phyloP scores from a whole-genome alignment of 2,329 filamentous ascomycete genomes.

The Xylaria sp. region DNA sequence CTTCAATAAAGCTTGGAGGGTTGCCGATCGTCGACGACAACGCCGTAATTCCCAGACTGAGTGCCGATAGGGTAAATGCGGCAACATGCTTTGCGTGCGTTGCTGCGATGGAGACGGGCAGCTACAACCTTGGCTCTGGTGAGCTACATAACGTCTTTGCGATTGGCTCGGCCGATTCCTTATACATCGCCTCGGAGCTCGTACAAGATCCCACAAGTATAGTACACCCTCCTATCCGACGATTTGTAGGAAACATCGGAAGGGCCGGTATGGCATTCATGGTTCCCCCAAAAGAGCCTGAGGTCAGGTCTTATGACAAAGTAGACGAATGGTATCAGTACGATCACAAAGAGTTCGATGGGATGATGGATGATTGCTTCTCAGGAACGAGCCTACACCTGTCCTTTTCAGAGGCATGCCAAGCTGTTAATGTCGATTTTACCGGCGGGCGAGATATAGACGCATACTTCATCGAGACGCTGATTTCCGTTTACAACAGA shows the following conservation, averaged over 20 bases:
- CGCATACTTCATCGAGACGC: too few relatives aligned
- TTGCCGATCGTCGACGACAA: too few relatives aligned
- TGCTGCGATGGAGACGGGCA: slow-evolving; percentile 17
- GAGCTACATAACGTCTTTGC: slow-evolving; percentile 11
- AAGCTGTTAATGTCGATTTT: too few relatives aligned
- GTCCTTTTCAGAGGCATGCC: slow-evolving; percentile 16
- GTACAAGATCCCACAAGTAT: slow-evolving; percentile 7
- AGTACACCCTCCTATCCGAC: too few relatives aligned
- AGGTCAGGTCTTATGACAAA: slow-evolving; percentile 8
- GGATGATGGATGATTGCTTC: slow-evolving; percentile 14
- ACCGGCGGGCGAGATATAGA: too few relatives aligned
- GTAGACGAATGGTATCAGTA: slow-evolving; percentile 16
- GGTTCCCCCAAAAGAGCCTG: slow-evolving; percentile 11
- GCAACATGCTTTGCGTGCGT: slow-evolving; percentile 21
- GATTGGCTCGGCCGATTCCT: slow-evolving; percentile 11
- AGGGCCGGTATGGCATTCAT: slow-evolving; percentile 15
- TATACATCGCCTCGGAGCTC: slow-evolving; percentile 14
- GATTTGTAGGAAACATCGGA: slow-evolving; percentile 14
- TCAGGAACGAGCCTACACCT: slow-evolving; percentile 14
- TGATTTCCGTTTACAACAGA: too few relatives aligned
- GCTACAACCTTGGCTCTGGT: slow-evolving; percentile 8
- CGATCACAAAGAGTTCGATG: slow-evolving; percentile 13
- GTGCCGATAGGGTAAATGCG: too few relatives aligned
- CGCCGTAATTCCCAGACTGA: too few relatives aligned
- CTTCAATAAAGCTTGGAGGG: too few relatives aligned